Conservation (phyloP, 495 filamentous ascomycete species). For the Trichoderma reesei region DNA sequence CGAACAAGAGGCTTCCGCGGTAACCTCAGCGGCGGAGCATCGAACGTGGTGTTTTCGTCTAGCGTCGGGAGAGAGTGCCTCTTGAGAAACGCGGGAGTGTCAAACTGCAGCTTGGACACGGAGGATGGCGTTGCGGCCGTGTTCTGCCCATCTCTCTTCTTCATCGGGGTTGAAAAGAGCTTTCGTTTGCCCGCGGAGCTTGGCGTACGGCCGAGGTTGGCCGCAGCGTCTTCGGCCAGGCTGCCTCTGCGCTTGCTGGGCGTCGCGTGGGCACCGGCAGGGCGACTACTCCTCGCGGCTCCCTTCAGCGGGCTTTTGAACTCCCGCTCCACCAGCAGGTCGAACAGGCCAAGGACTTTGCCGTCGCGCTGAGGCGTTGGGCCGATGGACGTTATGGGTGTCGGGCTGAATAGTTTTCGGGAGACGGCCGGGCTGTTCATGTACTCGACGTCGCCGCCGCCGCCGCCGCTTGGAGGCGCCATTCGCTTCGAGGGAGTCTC, state of each 20-base stretch:
- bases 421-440: conserved; percentile 49
- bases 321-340: conserved; percentile 58
- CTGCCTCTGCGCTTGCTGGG: conserved; percentile 26
- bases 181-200: conserved; percentile 51
- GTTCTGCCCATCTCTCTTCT: conserved; percentile 23
- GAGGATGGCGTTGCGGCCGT: conserved; percentile 37
- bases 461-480: conserved; percentile 18
- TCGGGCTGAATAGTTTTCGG: conserved; percentile 51
- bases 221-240: conserved; percentile 23
- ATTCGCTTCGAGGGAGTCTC: conserved; percentile 34
- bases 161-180: conserved; percentile 55
- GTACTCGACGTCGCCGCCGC: too few species aligned
- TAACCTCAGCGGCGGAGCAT: conserved; percentile 39
- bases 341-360: conserved; percentile 80
- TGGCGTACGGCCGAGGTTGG: conserved; percentile 48
- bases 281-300: conserved; percentile 10
- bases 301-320: conserved; percentile 33
- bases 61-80: conserved; percentile 38
- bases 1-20: conserved; percentile 58
- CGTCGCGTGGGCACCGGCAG: conserved; percentile 20
- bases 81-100: conserved; percentile 70
- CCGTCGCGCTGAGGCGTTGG: conserved; percentile 91
- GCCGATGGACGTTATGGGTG: conserved; percentile 50
- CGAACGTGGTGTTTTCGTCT: conserved; percentile 39
- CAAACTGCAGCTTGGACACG: conserved; percentile 40